These are phyloP conservation scores for Dothiorella sarmentorum DNA, from an alignment of 2,329 filamentous ascomycete species.

Conservation along the genomic window DNA sequence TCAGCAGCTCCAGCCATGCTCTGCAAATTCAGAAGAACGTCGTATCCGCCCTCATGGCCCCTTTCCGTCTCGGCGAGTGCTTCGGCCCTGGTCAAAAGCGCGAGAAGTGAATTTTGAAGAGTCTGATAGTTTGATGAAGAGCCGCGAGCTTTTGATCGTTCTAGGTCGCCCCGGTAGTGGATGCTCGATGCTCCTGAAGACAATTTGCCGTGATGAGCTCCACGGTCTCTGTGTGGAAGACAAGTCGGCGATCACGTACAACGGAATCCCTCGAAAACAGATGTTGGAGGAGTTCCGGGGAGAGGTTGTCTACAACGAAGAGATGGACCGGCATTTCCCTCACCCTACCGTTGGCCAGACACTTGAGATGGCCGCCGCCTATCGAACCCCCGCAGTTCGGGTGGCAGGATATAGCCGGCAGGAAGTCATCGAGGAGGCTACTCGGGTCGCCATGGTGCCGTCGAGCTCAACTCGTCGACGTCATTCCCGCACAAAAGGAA, in stretches of 20 bases:
- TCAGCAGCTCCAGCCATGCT: slow-evolving; percentile 64
- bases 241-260: slow-evolving; percentile 57
- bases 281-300: slow-evolving; percentile 49
- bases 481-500: slow-evolving; percentile 39
- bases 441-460: slow-evolving; percentile 54
- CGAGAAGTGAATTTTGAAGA: slow-evolving; percentile 53
- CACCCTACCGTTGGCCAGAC: slow-evolving; percentile 57
- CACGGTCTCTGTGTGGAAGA: slow-evolving; percentile 55
- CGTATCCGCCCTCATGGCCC: slow-evolving; percentile 55
- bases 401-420: slow-evolving; percentile 37
- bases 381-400: slow-evolving; percentile 47
- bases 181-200: slow-evolving; percentile 63
- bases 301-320: slow-evolving; percentile 46
- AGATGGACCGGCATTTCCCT: slow-evolving; percentile 54
- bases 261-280: slow-evolving; percentile 39
- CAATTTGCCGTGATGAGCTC: slow-evolving; percentile 58
- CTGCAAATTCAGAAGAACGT: slow-evolving; percentile 69
- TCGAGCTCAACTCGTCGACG: slow-evolving; percentile 48
- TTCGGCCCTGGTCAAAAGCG: slow-evolving; percentile 44
- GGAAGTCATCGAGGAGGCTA: slow-evolving; percentile 44
- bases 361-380: slow-evolving; percentile 53
- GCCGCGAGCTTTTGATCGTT: slow-evolving; percentile 48
- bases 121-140: slow-evolving; percentile 53
- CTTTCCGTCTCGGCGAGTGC: slow-evolving; percentile 55
- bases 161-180: slow-evolving; percentile 54